Conservation (phyloP, 768 basidiomycete species). For the Rossbeevera mucosa region DNA sequence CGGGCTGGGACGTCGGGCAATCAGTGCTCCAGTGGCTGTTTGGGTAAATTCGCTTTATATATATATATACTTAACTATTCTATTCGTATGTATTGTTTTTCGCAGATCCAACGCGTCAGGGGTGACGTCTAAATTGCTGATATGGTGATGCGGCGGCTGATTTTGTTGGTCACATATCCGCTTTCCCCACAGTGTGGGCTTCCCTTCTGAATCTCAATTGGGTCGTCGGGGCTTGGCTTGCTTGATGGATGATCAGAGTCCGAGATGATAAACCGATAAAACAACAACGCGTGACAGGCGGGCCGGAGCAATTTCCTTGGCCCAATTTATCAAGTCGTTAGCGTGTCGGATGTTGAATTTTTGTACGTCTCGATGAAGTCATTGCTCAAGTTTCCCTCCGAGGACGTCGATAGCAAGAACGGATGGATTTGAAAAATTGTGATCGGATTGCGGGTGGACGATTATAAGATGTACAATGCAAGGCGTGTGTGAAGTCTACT, state of each 20-base stretch:
- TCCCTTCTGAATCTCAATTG: not conserved
- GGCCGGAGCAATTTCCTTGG: not conserved
- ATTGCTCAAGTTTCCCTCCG: constrained; percentile 22
- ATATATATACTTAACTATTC: not conserved
- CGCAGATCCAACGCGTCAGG: not conserved
- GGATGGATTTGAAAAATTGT: constrained; percentile 2
- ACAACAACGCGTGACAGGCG: not conserved
- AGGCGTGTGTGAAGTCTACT: constrained; percentile 22
- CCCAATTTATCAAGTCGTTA: not conserved
- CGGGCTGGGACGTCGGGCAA: constrained; percentile 15
- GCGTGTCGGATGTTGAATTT: constrained; percentile 10
- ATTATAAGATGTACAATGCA: constrained; percentile 26
- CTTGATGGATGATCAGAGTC: constrained; percentile 19
- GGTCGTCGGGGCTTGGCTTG: not conserved
- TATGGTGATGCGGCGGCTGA: not conserved
- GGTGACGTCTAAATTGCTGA: constrained; percentile 1
- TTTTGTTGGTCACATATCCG: not conserved
- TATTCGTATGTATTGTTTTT: not conserved
- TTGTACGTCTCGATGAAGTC: constrained; percentile 17
- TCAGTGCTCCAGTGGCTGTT: constrained; percentile 8
- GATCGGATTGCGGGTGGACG: constrained; percentile 1
- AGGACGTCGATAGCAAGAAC: not conserved
- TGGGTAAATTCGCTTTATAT: not conserved
- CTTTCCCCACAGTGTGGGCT: constrained; percentile 21
- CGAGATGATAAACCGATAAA: constrained; percentile 18